Base-by-base conservation (phyloP, 2,329 filamentous ascomycete genomes). In the Dactylonectria macrodidyma region DNA sequence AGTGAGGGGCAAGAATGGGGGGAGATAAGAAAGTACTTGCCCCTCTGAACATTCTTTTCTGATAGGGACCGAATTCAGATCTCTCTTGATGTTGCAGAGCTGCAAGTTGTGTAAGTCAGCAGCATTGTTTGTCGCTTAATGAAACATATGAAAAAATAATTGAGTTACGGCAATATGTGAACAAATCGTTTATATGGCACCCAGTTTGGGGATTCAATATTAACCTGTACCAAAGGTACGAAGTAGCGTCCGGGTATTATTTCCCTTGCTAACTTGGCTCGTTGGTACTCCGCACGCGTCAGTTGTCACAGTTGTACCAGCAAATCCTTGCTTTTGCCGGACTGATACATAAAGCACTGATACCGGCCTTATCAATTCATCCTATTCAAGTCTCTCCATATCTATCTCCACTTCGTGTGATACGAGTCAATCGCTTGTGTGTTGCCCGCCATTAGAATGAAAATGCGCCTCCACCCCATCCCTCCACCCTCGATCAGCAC, bases 381-480 rank as follows among this genome's bases (percentile, higher is more conserved):
- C n/a, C 22, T 22, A 36, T 19, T 30, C 51, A 22, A n/a, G 41
- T 50, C 46, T 36, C 30, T 46, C 46, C 61, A 63, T 51, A 50
- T 58, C 46, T 54, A 48, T 36, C 48, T 24, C 38, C 26, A 38
- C 33, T 54, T 22, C 11, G 11, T 33, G 12, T 54, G 51, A 54
- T 54, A 30, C 36, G 34, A 47, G 24, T 41, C 46, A 14, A 57
- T 47, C 38, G n/a, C 47, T 46, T 54, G 58, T 44, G 30, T 5
- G 10, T 36, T 54, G 30, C 10, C 51, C 1, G 36, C 12, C n/a
- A 33, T 34, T 33, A 2, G 30, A 54, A 24, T 57, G 44, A 64
- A 52, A 47, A 56, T 38, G 51, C 44, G 22, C 41, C 50, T 34
- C 61, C 48, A 48, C 44, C 46, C 36, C 30, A 44, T n/a, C 50